Base-by-base conservation (phyloP, 2,329 filamentous ascomycete genomes). In the Ascomycota sp. region DNA sequence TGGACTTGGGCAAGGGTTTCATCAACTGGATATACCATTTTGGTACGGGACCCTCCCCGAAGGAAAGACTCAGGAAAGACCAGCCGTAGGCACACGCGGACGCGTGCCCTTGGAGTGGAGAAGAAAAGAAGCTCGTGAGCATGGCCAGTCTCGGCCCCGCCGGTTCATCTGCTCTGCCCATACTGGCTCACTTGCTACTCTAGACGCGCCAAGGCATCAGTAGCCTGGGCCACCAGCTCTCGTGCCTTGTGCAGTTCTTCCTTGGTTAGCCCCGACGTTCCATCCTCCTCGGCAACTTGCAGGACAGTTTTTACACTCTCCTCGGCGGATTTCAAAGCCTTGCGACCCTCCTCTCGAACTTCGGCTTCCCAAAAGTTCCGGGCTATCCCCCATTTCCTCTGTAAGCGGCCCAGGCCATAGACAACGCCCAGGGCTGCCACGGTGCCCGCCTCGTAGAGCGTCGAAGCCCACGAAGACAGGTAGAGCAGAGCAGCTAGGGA, bases 321-420 rank as follows among this genome's bases (percentile, higher is more conserved):
- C 44, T 75, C 70, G 2, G 63, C 60, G 4, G 54, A 62, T 32
- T 65, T 52, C 6, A 75, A 59, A 5, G 69, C 66, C 46, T 72
- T 73, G 39, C 70, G 61, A 2, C 71, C 71, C 34, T 75, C 69
- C 36, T 75, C 71, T 24, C 68, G 58, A n/a, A 75, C 69, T 38
- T 75, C 69, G 1, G 62, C 65, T 43, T 75, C 66, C 71, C 71
- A 75, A 42, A 65, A 73, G 6, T 44, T 45, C 20, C 69, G 56
- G 3, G 68, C 69, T 3, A 56, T 48, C 40, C 75, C 69, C 71
- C 71, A 75, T 39, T 61, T 65, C 38, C 55, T 61, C 48, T 76
- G 71, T 53, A 76, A 56, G 29, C 64, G 55, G 25, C 59, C 54
- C 33, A 74, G 45, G 43, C 66, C 69, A 55, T 65, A 69, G 4